These are phyloP conservation scores for Euphorbia lathyris DNA, from an alignment of 345 rosid species.

Conservation along the genomic window DNA sequence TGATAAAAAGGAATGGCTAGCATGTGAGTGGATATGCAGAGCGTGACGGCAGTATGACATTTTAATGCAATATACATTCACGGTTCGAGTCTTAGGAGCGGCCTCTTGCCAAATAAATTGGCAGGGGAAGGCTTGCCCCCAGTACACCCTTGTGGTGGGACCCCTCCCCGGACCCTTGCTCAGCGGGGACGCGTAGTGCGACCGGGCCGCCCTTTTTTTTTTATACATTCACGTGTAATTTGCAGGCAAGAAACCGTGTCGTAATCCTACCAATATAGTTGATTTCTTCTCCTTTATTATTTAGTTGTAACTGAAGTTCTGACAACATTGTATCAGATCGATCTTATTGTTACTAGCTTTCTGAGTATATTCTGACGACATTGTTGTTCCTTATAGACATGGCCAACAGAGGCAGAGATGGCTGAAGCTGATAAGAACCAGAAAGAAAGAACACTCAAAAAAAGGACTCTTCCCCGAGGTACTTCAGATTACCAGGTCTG, in stretches of 20 bases:
- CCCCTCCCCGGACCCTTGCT: no score
- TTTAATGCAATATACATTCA: no score
- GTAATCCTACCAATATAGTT: constrained; percentile 1
- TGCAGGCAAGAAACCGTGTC: neutral
- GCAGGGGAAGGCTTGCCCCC: no score
- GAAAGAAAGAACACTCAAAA: constrained; percentile 50
- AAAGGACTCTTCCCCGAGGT: constrained; percentile 71
- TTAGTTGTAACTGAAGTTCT: neutral
- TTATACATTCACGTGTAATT: neutral
- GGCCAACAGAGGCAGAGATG: constrained; percentile 97
- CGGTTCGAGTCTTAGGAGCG: no score
- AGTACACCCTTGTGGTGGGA: no score
- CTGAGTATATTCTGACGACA: neutral
- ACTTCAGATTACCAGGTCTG: constrained; percentile 94
- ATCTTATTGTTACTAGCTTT: neutral
- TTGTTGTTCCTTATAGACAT: constrained; percentile 52
- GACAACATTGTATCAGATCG: neutral
- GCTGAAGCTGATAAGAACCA: constrained; percentile 70
- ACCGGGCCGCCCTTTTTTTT: no score
- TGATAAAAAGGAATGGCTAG: neutral
- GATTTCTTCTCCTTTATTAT: neutral
- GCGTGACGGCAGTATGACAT: neutral
- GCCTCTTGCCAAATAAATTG: no score
- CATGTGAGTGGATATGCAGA: neutral
- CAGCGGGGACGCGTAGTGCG: no score